Evolutionary conservation across 352 stramenopile genomes (phyloP).

Genomic region (Phytophthora lateralis): DNA sequence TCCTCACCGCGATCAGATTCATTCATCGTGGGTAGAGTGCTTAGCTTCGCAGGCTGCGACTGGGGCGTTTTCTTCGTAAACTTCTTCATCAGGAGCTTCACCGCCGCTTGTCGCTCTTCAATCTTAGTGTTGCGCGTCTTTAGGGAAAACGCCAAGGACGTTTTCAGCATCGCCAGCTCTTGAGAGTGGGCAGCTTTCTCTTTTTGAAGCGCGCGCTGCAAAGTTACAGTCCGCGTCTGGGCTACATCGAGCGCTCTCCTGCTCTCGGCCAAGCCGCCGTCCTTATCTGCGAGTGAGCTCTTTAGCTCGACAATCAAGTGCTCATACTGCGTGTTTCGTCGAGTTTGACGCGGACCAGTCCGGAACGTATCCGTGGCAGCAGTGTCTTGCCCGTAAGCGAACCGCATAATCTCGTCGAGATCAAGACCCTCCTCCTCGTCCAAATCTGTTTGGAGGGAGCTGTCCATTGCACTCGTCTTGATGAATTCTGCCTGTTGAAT

Average conservation of each 20-base stretch:
- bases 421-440: slow-evolving; percentile 59
- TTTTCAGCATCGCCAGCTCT: slow-evolving; percentile 51
- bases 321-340: slow-evolving; percentile 56
- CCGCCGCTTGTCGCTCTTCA: slow-evolving; percentile 60
- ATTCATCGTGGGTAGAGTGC: slow-evolving; percentile 3
- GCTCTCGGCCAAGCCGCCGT: slow-evolving; percentile 41
- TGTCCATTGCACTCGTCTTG: slow-evolving; percentile 38
- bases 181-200: slow-evolving; percentile 47
- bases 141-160: slow-evolving; percentile 45
- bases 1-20: slow-evolving; percentile 14
- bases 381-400: slow-evolving; percentile 9
- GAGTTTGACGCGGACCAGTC: slow-evolving; percentile 15
- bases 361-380: background rate
- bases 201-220: slow-evolving; percentile 49
- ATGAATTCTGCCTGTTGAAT: slow-evolving; percentile 45
- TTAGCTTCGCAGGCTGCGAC: slow-evolving; percentile 2
- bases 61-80: slow-evolving; percentile 21
- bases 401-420: slow-evolving; percentile 54
- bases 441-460: slow-evolving; percentile 50
- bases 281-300: slow-evolving; percentile 51
- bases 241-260: slow-evolving; percentile 38
- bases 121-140: slow-evolving; percentile 55
- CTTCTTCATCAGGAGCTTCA: slow-evolving; percentile 55
- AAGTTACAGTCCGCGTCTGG: slow-evolving; percentile 37
- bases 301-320: slow-evolving; percentile 76